Evolutionary conservation across 129 eudicot species (phyloP).

Genomic region (Rutidosis leptorrhynchoides): DNA sequence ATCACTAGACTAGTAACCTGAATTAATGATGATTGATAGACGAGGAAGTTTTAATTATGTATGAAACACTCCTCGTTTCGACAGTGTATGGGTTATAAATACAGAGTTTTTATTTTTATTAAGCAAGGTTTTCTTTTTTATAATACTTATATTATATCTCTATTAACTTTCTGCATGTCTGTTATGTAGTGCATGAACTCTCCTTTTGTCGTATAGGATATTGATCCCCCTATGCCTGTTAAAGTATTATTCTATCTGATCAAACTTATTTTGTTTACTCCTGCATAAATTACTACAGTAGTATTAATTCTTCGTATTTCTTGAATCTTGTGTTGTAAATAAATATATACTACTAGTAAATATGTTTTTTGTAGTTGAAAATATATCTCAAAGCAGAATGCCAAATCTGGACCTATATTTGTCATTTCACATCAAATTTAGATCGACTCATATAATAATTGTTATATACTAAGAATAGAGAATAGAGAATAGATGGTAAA

Average conservation of each 20-base stretch:
- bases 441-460: too few relatives aligned
- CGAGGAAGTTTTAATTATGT: too few relatives aligned
- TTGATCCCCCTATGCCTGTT: slow-evolving; percentile 33
- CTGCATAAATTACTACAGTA: neutral
- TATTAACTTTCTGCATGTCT: slow-evolving; percentile 36
- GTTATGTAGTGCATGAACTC: slow-evolving; percentile 26
- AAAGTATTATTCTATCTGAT: slow-evolving; percentile 21
- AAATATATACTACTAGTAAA: neutral
- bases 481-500: too few relatives aligned
- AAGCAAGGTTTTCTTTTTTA: neutral
- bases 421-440: too few relatives aligned
- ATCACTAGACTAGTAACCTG: too few relatives aligned
- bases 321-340: neutral
- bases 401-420: too few relatives aligned
- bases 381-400: too few relatives aligned
- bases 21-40: too few relatives aligned
- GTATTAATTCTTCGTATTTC: neutral
- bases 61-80: too few relatives aligned
- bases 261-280: slow-evolving; percentile 21
- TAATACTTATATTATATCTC: neutral
- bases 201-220: slow-evolving; percentile 33
- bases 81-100: too few relatives aligned
- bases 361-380: too few relatives aligned
- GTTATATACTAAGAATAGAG: too few relatives aligned
- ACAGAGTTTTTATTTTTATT: neutral